Base-by-base conservation (phyloP, 495 filamentous ascomycete genomes). In the Pyrenopolyporus hunteri region DNA sequence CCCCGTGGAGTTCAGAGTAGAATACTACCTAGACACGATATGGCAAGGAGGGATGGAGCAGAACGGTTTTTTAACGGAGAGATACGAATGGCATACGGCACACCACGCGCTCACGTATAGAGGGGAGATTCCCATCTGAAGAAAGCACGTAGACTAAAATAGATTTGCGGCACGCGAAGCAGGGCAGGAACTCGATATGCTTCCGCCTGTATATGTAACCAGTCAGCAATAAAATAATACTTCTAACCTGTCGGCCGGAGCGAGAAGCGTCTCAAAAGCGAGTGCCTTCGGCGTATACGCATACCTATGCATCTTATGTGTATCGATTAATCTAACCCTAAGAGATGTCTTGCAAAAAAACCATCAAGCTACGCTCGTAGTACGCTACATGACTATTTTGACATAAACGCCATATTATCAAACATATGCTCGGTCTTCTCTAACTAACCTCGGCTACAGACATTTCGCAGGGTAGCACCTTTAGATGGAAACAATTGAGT, bases 141-240 rank as follows among this genome's bases (percentile, higher is more conserved):
- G 47, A 56, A 56, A 23, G 42, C 23, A 53, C 26, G 48, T 53
- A 47, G 48, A 52, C 20, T 33, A 47, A 49, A 40, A 56, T 55
- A 55, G 50, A 55, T 35, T 33, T 42, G 57, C 42, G 50, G 36
- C 16, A 49, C 33, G 58, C 43, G 58, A 49, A 49, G 45, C 45
- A 33, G 26, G 57, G 35, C 35, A 28, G 42, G 42, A 19, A 25
- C 14, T 14, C 6, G 25, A 11, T n/a, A 35, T 11, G 50, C 50
- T 55, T 44, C 58, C 44, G 20, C 44, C 48, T 61, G 58, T 57
- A 57, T 48, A 31, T 48, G 17, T 40, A 36, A 35, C 32, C 17
- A 47, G 39, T 48, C 43, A 44, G 19, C 35, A 14, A 29, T 42
- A 29, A 42, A 28, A 22, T 20, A 49, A 45, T 37, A 23, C 2